phyloP scores from a whole-genome alignment of 306 rosid genomes.

The Medicago ruthenica region DNA sequence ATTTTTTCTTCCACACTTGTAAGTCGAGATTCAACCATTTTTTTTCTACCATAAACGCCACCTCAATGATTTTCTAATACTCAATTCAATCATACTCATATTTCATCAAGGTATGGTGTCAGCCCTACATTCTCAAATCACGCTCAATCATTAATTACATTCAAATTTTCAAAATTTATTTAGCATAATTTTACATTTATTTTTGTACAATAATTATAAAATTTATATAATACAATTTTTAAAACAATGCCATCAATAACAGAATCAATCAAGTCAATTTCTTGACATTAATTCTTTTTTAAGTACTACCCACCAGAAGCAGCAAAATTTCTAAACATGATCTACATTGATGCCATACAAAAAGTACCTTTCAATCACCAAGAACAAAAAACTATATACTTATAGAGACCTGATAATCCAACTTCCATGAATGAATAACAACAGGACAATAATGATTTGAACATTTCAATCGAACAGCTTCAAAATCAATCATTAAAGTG shows the following conservation, averaged over 20 bases:
- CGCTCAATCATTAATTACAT: not conserved
- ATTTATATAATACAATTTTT: too few species aligned
- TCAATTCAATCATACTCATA: too few species aligned
- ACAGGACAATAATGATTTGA: conserved; percentile 28
- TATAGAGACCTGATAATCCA: conserved; percentile 23
- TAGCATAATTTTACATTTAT: not conserved
- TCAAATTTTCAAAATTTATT: not conserved
- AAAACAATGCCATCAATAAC: not conserved
- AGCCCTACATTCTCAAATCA: not conserved
- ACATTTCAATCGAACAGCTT: conserved; percentile 31
- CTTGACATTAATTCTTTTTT: not conserved
- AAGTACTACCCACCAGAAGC: not conserved
- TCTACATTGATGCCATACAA: not conserved
- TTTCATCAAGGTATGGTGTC: too few species aligned
- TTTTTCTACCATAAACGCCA: too few species aligned
- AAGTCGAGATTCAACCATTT: too few species aligned
- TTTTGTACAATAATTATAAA: too few species aligned
- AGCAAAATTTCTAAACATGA: not conserved
- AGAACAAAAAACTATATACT: conserved; percentile 24
- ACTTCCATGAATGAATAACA: conserved; percentile 39
- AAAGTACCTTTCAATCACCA: conserved; percentile 11
- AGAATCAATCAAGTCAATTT: not conserved
- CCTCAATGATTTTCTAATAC: too few species aligned
- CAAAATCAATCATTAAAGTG: conserved; percentile 28
- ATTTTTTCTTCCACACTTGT: too few species aligned